Percentiles rank a stretch among this genome's conserved stretches.
Conservation (phyloP, 2,329 filamentous ascomycete species). For the Tolypocladium nubicola region DNA sequence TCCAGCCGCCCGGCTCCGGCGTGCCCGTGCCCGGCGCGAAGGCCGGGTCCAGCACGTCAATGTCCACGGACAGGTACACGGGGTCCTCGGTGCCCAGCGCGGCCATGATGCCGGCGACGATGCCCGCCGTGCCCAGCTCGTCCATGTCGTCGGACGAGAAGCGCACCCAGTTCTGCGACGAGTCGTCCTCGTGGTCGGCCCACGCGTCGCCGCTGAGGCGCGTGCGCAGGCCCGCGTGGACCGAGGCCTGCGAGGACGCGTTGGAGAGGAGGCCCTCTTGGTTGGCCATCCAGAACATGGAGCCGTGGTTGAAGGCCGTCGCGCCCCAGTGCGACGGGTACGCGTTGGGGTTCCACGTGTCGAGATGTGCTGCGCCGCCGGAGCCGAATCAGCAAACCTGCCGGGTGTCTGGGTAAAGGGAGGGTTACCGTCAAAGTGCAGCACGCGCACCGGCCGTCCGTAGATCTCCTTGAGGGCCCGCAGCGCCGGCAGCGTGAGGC, state of each 20-base stretch:
- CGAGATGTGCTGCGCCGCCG: conserved; percentile 46
- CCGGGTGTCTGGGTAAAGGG: background rate
- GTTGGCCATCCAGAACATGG: conserved; percentile 83
- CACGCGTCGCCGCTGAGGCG: conserved; percentile 57
- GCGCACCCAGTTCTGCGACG: conserved; percentile 65
- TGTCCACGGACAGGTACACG: conserved; percentile 72
- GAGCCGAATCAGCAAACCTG: background rate
- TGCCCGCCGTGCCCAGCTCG: conserved; percentile 61
- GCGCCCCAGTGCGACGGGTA: conserved; percentile 66
- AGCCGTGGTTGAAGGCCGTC: conserved; percentile 72
- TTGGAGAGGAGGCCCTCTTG: conserved; percentile 72
- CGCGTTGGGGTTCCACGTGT: conserved; percentile 75
- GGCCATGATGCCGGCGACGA: conserved; percentile 60
- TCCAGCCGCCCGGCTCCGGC: conserved; percentile 86
- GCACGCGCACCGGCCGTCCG: conserved; percentile 52
- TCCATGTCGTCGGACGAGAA: conserved; percentile 80
- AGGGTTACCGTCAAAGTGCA: conserved; percentile 54
- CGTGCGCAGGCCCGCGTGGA: conserved; percentile 77
- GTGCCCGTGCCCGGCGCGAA: conserved; percentile 68
- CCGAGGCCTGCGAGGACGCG: conserved; percentile 54
- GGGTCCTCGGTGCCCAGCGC: conserved; percentile 66
- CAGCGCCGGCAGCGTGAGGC: conserved; percentile 57
- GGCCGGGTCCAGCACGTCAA: conserved; percentile 72
- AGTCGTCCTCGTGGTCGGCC: conserved; percentile 62
- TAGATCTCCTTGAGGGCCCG: conserved; percentile 54